Evolutionary conservation across 805 yeast species (phyloP).

Genomic region (Starmera pachycereana): DNA sequence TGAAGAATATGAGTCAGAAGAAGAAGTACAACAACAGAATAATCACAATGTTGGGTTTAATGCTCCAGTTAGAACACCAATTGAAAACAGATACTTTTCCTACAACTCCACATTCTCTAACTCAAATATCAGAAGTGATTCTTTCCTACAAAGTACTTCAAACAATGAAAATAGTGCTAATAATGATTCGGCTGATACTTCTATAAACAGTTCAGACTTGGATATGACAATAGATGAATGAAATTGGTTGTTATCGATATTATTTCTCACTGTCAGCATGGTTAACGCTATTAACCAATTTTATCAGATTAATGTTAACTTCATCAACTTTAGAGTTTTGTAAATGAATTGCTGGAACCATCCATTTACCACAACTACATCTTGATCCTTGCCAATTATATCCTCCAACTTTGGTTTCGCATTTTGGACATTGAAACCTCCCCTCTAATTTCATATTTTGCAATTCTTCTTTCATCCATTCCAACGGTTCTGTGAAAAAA

Average conservation of each 20-base stretch:
- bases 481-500: constrained; percentile 76
- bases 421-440: constrained; percentile 74
- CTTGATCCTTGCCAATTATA: constrained; percentile 92
- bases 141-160: too few relatives aligned
- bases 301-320: constrained; percentile 4
- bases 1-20: constrained; percentile 25
- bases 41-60: too few relatives aligned
- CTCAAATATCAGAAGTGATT: too few relatives aligned
- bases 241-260: background rate
- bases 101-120: background rate
- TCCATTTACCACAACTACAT: constrained; percentile 94
- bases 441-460: constrained; percentile 76
- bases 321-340: constrained; percentile 76
- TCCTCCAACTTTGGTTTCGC: constrained; percentile 79
- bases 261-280: background rate
- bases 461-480: constrained; percentile 85
- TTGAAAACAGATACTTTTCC: background rate
- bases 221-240: constrained; percentile 35
- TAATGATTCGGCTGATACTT: constrained; percentile 1
- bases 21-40: constrained; percentile 4
- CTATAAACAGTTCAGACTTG: constrained; percentile 25
- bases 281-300: background rate
- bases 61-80: too few relatives aligned
- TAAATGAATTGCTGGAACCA: constrained; percentile 81
- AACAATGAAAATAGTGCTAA: too few relatives aligned